phyloP scores from a whole-genome alignment of 2,329 filamentous ascomycete species.

The Colletotrichum lini region DNA sequence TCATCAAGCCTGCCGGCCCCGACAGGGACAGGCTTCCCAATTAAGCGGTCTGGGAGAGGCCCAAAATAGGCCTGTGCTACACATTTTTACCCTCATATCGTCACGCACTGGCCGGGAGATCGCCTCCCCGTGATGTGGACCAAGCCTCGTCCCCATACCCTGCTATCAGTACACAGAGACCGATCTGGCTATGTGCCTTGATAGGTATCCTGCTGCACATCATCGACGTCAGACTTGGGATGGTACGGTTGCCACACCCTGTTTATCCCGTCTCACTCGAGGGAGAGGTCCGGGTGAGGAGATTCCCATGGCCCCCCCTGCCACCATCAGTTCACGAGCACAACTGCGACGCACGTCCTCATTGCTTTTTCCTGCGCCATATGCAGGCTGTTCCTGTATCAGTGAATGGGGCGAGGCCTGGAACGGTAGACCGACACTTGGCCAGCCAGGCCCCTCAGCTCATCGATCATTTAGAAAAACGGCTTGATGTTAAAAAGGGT shows the following conservation, averaged over 20 bases:
- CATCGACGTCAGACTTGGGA: slow-evolving; percentile 31
- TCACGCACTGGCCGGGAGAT: slow-evolving; percentile 40
- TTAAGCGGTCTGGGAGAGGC: slow-evolving; percentile 34
- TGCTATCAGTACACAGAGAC: too few species aligned
- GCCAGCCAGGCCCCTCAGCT: background rate
- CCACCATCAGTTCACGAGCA: slow-evolving; percentile 20
- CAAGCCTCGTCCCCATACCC: slow-evolving; percentile 2
- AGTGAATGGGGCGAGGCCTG: slow-evolving; percentile 13
- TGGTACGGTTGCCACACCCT: slow-evolving; percentile 23
- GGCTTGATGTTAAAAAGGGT: background rate
- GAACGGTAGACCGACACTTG: slow-evolving; percentile 22
- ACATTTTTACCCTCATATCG: background rate
- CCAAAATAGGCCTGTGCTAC: slow-evolving; percentile 19
- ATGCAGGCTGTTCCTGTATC: slow-evolving; percentile 17
- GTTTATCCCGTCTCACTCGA: slow-evolving; percentile 12
- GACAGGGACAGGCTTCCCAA: slow-evolving; percentile 39
- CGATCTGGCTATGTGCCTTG: too few species aligned
- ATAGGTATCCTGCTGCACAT: background rate
- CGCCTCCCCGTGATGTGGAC: slow-evolving; percentile 28
- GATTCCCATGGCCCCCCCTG: slow-evolving; percentile 24
- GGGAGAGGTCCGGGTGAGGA: slow-evolving; percentile 19
- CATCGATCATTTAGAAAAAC: too few species aligned
- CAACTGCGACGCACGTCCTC: slow-evolving; percentile 21
- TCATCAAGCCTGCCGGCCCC: slow-evolving; percentile 14
- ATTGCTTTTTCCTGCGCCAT: slow-evolving; percentile 7